A percentile compares a stretch with the other conserved stretches of the same genome.
Conservation (phyloP, 441 rosid genomes). For the Breynia disticha region DNA sequence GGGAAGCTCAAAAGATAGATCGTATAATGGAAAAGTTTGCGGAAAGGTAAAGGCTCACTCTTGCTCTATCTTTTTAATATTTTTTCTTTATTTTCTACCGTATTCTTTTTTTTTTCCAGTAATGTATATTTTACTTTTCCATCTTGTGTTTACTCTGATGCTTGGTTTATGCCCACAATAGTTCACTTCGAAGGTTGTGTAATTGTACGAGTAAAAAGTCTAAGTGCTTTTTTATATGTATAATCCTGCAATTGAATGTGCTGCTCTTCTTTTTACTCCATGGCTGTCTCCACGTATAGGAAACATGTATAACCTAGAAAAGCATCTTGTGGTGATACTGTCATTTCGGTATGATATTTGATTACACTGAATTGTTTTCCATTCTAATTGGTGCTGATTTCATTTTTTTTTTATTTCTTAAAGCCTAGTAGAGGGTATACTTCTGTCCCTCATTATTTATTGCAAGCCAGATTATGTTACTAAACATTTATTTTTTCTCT, state of each 20-base stretch:
- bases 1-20: conserved; percentile 99
- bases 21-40: conserved; percentile 99
- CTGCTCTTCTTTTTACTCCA: no score
- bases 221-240: no score
- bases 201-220: no score
- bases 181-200: background rate
- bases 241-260: no score
- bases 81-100: background rate
- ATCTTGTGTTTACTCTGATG: background rate
- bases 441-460: no score
- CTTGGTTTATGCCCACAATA: background rate
- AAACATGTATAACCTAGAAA: background rate
- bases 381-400: no score
- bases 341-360: no score
- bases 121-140: no score
- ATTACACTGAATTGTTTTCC: no score
- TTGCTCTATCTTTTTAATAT: background rate
- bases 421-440: no score
- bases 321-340: background rate
- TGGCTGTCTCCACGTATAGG: no score
- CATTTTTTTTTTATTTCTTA: no score
- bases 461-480: background rate
- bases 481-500: background rate
- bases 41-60: conserved; percentile 80
- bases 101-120: background rate